Evolutionary conservation across 768 basidiomycete species (phyloP), one percentile per base, ranked within the genome.

Genomic region (Psilocybe tampanensis): DNA sequence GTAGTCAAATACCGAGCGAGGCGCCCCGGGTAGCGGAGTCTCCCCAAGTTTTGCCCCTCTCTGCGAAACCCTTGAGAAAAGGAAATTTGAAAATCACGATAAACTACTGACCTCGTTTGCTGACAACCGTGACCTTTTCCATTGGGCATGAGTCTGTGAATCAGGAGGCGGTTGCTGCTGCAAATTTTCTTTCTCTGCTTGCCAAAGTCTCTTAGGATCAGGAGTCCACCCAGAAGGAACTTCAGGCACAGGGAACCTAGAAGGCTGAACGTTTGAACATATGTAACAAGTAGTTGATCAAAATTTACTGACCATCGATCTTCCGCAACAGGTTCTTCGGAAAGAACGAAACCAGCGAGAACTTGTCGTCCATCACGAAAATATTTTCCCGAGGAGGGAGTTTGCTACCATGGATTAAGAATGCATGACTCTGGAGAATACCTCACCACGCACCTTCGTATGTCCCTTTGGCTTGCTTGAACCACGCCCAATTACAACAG

Each of bases 1-100:
- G 68, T 87, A 98, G 44, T 98, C 95, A 69, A 96, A 98, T 15
- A 99, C 84, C 0, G 96, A 98, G 11, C 86, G 85, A 1, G 90
- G 84, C 13, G 81, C 82, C 2, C 86, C 73, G 12, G 86, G 80
- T 11, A 92, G 76, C 11, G 85, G 85, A 9, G 83, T 84, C 72
- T 98, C 97, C 52, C 95, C 95, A 0, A 98, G 77, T 18, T 90
- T 77, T 1, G 80, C 73, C 23, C 94, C 96, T 49, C 97, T 84
- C 95, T 98, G 26, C 44, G 7, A 44, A 21, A 19, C 26, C n/a
- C 26, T 22, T 53, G n/a, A 36, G 15, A 50, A 11, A 33, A 32
- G 15, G 23, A n/a, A 2, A 51, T 54, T 18, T 54, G 57, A 60
- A 47, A 29, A 18, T 23, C 29, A 7, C 48, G 33, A 42, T 52